Conservation (phyloP, 257 asterid genomes). For the Solanum pennellii region DNA sequence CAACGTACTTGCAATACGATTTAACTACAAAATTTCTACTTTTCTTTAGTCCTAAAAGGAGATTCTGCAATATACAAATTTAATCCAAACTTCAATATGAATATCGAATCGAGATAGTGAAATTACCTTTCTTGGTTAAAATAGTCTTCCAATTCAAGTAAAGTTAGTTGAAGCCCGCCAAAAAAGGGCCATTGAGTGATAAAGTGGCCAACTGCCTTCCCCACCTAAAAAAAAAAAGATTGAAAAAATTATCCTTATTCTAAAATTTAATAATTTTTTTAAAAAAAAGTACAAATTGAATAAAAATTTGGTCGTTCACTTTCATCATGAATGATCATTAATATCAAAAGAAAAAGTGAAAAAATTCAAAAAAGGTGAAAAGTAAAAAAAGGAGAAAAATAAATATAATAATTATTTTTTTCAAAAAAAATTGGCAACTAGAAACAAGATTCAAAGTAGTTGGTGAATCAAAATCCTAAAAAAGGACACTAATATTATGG, state of each 20-base stretch:
- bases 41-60: too few relatives aligned
- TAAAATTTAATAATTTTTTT: neutral
- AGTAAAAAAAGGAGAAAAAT: neutral
- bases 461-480: slow-evolving; percentile 3
- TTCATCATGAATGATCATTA: slow-evolving; percentile 6
- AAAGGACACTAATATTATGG: slow-evolving; percentile 1
- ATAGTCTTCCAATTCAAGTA: slow-evolving; percentile 52
- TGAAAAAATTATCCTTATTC: neutral
- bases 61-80: neutral
- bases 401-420: neutral
- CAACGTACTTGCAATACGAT: too few relatives aligned
- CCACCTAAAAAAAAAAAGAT: neutral
- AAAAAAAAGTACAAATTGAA: neutral
- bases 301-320: neutral
- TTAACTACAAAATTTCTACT: neutral
- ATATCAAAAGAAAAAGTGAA: slow-evolving; percentile 14
- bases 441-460: slow-evolving; percentile 19
- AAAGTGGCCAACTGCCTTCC: slow-evolving; percentile 31
- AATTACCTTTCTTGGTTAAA: slow-evolving; percentile 15
- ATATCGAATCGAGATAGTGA: neutral
- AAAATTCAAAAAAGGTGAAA: slow-evolving; percentile 17
- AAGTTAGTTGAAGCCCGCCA: slow-evolving; percentile 40
- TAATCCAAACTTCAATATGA: neutral
- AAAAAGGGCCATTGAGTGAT: slow-evolving; percentile 26
- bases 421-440: slow-evolving; percentile 20